A percentile compares a stretch with the other conserved stretches of the same genome.
Conservation (phyloP, 2,329 filamentous ascomycete species). For the Ceratocystis albifundus region DNA sequence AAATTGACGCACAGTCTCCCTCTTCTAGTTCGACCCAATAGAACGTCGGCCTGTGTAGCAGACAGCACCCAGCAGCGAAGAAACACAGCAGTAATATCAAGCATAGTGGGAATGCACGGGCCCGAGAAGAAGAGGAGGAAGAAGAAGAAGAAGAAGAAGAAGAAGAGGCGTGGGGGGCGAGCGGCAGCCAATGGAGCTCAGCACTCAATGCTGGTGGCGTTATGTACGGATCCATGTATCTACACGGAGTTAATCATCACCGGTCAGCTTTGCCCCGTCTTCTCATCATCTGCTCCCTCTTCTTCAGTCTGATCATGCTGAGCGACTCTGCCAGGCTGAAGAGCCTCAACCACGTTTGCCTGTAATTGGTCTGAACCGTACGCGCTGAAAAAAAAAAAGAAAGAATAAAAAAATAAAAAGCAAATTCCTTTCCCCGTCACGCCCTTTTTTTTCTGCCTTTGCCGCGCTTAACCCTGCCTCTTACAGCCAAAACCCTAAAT, state of each 20-base stretch:
- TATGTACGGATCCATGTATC: neutral
- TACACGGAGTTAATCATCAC: neutral
- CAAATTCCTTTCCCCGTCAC: neutral
- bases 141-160: neutral
- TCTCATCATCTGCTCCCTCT: neutral
- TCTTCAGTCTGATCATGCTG: neutral
- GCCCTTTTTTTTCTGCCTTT: neutral
- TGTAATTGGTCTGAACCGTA: neutral
- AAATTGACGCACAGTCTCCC: neutral
- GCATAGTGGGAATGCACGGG: neutral
- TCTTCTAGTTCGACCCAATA: neutral
- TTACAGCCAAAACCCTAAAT: neutral
- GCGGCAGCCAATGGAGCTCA: neutral
- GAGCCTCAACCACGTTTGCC: neutral
- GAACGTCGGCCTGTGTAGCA: neutral
- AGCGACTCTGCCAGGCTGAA: neutral
- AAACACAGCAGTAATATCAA: neutral
- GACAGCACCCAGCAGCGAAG: neutral
- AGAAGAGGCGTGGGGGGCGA: neutral
- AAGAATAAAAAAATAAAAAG: no score
- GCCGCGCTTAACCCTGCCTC: slow-evolving; percentile 3
- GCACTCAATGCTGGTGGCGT: neutral
- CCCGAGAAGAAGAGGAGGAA: neutral
- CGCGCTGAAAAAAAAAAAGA: neutral
- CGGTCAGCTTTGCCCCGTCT: neutral